Evolutionary conservation across 2,329 filamentous ascomycete genomes (phyloP), one percentile per base, ranked within the genome.

Genomic region (Microcyclospora pomicola): DNA sequence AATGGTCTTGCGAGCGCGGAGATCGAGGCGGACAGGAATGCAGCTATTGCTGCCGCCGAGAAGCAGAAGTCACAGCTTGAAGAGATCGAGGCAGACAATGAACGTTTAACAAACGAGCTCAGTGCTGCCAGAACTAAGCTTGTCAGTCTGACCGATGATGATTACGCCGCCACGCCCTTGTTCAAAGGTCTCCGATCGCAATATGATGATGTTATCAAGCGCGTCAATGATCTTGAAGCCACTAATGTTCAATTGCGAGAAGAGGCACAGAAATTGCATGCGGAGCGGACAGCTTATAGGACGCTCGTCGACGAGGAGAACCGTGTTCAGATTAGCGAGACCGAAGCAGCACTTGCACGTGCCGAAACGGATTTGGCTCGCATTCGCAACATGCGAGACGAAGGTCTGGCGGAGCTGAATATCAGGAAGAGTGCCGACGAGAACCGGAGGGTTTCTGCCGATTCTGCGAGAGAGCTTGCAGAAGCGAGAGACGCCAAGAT

Each of bases 41-140:
- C 91, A 58, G 77, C 84, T 3, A 65, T 76, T 6, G 86, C 85
- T 2, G 72, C 80, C 11, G 75, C 80, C 11, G 73, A 75, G 15
- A 93, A 88, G 59, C 82, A 91, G 49, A 93, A 92, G 59, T 80
- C 91, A 51, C 91, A 96, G 54, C 61, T 96, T 1, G 82, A 91
- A 37, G 72, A 79, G 40, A 68, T 91, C 15, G 73, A 92, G 47
- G 68, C 73, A 2, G 85, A 95, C 49, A 84, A 84, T 51, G 78
- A 76, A 55, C 80, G 77, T 50, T 48, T 82, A 45, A 72, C 82
- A 27, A 79, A 87, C 45, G 83, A 95, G 52, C 75, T 95, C 32
- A 86, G 83, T 13, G 72, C 77, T 5, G 64, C 88, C 27, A 86
- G 68, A 43, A 61, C 71, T 12, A 73, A 73, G 56, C 68, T 82